Conservation (phyloP, 768 basidiomycete species). For the Suillus americanus region DNA sequence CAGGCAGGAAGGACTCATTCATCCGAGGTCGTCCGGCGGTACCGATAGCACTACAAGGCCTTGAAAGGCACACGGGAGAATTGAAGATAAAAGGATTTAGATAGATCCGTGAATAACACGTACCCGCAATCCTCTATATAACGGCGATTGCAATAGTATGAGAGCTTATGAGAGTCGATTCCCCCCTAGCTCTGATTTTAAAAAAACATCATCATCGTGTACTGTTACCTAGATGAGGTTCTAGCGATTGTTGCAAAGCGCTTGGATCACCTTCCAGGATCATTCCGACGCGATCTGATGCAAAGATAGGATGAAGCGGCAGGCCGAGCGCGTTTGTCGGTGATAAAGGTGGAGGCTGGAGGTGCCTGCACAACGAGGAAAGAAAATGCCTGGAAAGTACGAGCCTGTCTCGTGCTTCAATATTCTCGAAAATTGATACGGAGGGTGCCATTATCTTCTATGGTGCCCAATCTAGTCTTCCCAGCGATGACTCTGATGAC, state of each 20-base stretch:
- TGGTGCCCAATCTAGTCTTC: background rate
- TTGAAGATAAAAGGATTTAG: background rate
- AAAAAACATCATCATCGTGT: background rate
- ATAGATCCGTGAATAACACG: no score
- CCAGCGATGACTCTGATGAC: background rate
- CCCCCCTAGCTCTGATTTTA: background rate
- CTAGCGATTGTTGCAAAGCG: background rate
- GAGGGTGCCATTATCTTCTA: background rate
- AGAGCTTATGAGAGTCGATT: background rate
- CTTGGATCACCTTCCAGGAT: background rate
- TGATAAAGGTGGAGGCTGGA: background rate
- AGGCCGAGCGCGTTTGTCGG: background rate
- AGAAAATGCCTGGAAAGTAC: background rate
- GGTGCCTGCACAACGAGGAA: background rate
- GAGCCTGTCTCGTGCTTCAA: background rate
- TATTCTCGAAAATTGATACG: background rate
- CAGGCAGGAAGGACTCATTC: background rate
- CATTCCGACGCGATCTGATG: background rate
- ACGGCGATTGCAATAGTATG: background rate
- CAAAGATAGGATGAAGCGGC: background rate
- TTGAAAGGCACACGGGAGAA: background rate
- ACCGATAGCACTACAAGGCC: background rate
- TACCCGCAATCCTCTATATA: background rate
- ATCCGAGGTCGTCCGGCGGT: background rate
- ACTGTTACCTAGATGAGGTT: background rate